Evolutionary conservation across 2,329 filamentous ascomycete genomes (phyloP), one percentile per base, ranked within the genome.

Genomic region (Fusarium burgessii): DNA sequence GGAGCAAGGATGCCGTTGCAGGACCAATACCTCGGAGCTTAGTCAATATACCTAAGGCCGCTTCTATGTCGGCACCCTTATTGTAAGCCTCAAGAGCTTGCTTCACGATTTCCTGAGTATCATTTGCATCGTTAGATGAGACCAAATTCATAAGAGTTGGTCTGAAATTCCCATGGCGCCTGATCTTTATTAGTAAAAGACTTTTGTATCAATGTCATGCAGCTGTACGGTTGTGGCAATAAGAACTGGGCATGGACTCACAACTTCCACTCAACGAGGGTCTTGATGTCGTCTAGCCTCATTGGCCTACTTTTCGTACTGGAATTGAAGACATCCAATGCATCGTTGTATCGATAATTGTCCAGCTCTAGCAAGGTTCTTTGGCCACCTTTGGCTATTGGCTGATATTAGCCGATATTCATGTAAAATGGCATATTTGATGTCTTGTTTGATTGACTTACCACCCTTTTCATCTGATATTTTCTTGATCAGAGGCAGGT

Each of bases 21-120:
- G 93, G 92, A 1, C 93, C 93, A 67, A 97, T 89, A 36, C 93
- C 93, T 69, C 85, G 90, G n/a, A 96, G 82, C 59, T 84, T 84
- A 2, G 84, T 85, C 14, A 95, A 82, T 3, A 81, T 80, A 6
- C 84, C 83, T 10, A 93, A 77, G 6, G 89, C 85, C 11, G 81
- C 78, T 4, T 81, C 77, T 6, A 87, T 83, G 18, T 80, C 78
- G 4, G 80, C 58, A 8, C 78, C 69, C 35, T 81, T 76, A 59
- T 79, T 78, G 73, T 89, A 88, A 32, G 77, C 59, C 7, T 77
- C 74, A 62, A 91, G 84, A 0, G 89, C 91, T 32, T 84, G 77
- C 11, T 82, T 77, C 18, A 91, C 89, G 2, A 83, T 86, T 15
- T 81, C 66, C 43, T 83, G 71, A 7, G 91, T 82, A 3, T 77